Evolutionary conservation across 306 rosid species (phyloP), one percentile per base, ranked within the genome.

Genomic region (Lupinus albus): DNA sequence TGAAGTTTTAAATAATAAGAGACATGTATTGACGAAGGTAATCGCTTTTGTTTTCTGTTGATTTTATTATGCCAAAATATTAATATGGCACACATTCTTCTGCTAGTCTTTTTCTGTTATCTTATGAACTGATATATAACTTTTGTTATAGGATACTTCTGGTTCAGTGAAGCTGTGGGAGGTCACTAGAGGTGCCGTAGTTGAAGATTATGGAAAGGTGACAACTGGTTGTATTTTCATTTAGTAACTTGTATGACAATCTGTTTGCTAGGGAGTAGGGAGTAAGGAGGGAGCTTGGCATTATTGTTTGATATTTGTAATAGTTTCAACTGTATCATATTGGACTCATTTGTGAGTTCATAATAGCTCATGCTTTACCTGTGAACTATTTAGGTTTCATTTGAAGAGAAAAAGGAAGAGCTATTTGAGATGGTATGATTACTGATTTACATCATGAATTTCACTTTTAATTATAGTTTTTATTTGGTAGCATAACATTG

Each of bases 111-210:
- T 67, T 14, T 49, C 14, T 47, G 33, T 61, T 56, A 45, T 69
- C 32, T 81, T 52, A 20, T 69, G 36, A 51, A 63, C 70, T 77
- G 46, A 77, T 72, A 15, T 45, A 64, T 68, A 61, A 48, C 69
- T 56, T 56, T 72, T 33, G 50, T 47, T 28, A 32, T 81, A 94
- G 99, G 97, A 94, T 82, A 82, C 97, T 61, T 83, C 95, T 73
- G 90, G 90, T 76, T 88, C 97, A 20, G 99, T 94, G 66, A 94
- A 94, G 83, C 84, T 94, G 66, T 94, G 99, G 99, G 99, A 94
- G 90, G 80, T 94, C 59, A 94, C 99, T 33, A 88, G 81, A 78
- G 97, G 99, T 58, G 75, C 74, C 67, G 89, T 94, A 48, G 77
- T 94, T 79, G 92, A 84, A 79, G 91, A 90, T 84, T 94, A 82